Evolutionary conservation across 2,329 filamentous ascomycete species (phyloP).

Genomic region (Fusarium aywerte): DNA sequence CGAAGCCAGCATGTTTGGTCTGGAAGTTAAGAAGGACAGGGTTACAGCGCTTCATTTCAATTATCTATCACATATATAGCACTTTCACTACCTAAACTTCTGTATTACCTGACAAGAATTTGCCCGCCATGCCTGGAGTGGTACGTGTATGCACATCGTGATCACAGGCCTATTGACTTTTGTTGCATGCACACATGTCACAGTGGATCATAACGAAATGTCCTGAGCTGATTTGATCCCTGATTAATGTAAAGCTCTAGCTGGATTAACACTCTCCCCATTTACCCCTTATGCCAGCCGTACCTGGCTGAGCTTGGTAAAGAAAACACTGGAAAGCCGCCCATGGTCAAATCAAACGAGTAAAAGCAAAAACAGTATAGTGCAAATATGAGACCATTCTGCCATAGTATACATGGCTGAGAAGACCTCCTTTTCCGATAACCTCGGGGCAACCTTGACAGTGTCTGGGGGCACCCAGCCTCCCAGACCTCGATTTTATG

Average conservation of each 20-base stretch:
- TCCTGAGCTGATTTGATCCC: slow-evolving; percentile 8
- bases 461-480: neutral
- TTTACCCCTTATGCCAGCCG: slow-evolving; percentile 13
- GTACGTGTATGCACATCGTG: neutral
- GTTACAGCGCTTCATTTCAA: slow-evolving; percentile 38
- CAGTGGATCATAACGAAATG: neutral
- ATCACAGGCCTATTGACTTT: neutral
- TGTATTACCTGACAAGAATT: neutral
- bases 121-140: neutral
- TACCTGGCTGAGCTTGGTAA: slow-evolving; percentile 16
- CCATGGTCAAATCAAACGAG: slow-evolving; percentile 15
- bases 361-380: slow-evolving; percentile 14
- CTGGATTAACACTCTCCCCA: slow-evolving; percentile 7
- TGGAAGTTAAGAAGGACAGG: slow-evolving; percentile 25
- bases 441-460: slow-evolving; percentile 5
- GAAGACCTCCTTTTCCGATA: slow-evolving; percentile 1
- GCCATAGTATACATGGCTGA: slow-evolving; percentile 22
- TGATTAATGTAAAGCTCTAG: slow-evolving; percentile 29
- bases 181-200: neutral
- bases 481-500: slow-evolving; percentile 1
- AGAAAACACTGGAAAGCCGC: slow-evolving; percentile 18
- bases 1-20: slow-evolving; percentile 18
- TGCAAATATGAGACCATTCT: slow-evolving; percentile 3
- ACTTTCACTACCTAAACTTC: slow-evolving; percentile 29
- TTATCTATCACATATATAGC: slow-evolving; percentile 36